A percentile compares a stretch with the other conserved stretches of the same genome.
phyloP scores from a whole-genome alignment of 1,284 basidiomycete genomes.

The Ganoderma lingzhi region DNA sequence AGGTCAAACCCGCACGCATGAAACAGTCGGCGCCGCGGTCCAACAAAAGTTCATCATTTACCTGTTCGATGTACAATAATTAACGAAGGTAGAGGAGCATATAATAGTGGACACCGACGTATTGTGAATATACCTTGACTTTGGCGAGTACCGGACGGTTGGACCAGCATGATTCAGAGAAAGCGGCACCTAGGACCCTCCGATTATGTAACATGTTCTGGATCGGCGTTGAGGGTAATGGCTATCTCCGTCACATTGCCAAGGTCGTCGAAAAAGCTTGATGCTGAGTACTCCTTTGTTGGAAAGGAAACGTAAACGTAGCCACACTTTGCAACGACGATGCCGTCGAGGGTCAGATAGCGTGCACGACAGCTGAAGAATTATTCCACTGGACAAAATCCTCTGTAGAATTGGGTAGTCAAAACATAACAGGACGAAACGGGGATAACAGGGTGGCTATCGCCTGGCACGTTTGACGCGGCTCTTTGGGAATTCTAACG shows the following conservation, averaged over 20 bases:
- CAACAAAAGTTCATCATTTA: neutral
- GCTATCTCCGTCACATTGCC: neutral
- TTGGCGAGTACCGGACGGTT: too few relatives aligned
- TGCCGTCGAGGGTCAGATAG: neutral
- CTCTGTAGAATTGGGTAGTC: slow-evolving; percentile 4
- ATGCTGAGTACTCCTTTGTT: too few relatives aligned
- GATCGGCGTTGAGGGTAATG: neutral
- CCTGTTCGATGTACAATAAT: neutral
- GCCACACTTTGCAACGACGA: too few relatives aligned
- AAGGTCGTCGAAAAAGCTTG: neutral
- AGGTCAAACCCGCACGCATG: neutral
- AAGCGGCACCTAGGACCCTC: neutral
- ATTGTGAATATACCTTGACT: neutral
- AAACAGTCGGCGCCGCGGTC: neutral
- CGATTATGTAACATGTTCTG: neutral
- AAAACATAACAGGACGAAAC: neutral
- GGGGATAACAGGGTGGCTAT: slow-evolving; percentile 7
- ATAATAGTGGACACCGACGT: neutral
- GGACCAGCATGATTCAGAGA: neutral
- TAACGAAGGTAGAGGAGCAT: neutral
- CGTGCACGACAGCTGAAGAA: neutral
- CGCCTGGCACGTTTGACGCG: slow-evolving; percentile 48
- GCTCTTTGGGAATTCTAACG: slow-evolving; percentile 81
- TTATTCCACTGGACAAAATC: neutral
- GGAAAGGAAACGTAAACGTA: too few relatives aligned